Percentiles rank a stretch among this genome's conserved stretches.
These are phyloP conservation scores for Geotrichum bryndzae DNA, from an alignment of 1,139 yeast genomes.

Conservation along the genomic window DNA sequence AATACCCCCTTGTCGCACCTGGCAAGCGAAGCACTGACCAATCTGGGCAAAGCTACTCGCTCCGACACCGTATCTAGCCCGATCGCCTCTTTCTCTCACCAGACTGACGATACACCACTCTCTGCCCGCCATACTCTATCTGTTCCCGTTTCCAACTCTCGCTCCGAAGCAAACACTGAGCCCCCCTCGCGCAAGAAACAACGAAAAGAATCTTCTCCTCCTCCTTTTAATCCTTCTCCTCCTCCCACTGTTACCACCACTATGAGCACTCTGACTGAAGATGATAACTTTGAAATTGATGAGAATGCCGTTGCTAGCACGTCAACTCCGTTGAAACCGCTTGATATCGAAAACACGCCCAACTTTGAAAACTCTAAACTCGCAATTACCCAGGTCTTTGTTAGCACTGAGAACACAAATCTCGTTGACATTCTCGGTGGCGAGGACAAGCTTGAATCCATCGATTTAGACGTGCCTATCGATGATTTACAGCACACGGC, in stretches of 20 bases:
- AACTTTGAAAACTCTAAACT: conserved; percentile 48
- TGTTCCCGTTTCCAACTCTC: conserved; percentile 5
- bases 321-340: conserved; percentile 45
- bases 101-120: neutral
- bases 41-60: conserved; percentile 7
- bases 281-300: conserved; percentile 28
- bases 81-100: neutral
- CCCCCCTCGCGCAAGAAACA: conserved; percentile 9
- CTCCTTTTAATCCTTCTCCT: neutral
- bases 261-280: conserved; percentile 18
- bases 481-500: conserved; percentile 93
- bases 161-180: neutral
- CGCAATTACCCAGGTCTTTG: conserved; percentile 50
- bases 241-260: too few relatives aligned
- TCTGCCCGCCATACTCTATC: conserved; percentile 7
- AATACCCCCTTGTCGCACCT: conserved; percentile 15
- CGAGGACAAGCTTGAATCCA: conserved; percentile 13
- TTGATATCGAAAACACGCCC: conserved; percentile 37
- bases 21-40: conserved; percentile 14
- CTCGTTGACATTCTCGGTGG: conserved; percentile 33
- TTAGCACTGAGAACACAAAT: conserved; percentile 42
- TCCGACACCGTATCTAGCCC: conserved; percentile 4
- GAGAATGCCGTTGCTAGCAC: conserved; percentile 25
- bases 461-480: conserved; percentile 62
- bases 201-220: neutral